A percentile compares a stretch with the other conserved stretches of the same genome.
phyloP scores from a whole-genome alignment of 1,284 basidiomycete species.

The Volvariella volvacea region DNA sequence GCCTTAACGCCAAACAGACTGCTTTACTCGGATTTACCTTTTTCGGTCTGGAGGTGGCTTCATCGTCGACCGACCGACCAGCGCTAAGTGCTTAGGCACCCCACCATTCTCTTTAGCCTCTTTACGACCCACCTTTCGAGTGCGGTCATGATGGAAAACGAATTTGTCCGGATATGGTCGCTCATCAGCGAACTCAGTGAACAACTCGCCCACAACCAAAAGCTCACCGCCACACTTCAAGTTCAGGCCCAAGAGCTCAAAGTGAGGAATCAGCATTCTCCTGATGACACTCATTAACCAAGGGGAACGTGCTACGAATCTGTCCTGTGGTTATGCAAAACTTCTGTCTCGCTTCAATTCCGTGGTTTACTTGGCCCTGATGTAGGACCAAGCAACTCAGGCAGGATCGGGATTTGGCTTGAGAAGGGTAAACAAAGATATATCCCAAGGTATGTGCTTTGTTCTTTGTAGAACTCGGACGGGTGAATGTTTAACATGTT shows the following conservation, averaged over 20 bases:
- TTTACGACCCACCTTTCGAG: not conserved
- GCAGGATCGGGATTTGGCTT: slow-evolving; percentile 76
- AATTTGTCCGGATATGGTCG: slow-evolving; percentile 71
- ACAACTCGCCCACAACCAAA: slow-evolving; percentile 83
- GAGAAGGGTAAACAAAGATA: slow-evolving; percentile 89
- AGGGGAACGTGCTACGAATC: too few relatives aligned
- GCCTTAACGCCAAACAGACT: too few relatives aligned
- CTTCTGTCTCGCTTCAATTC: slow-evolving; percentile 13
- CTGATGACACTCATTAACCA: not conserved
- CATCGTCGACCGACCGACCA: too few relatives aligned
- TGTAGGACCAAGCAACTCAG: slow-evolving; percentile 77
- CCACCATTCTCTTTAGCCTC: not conserved
- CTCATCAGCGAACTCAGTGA: slow-evolving; percentile 79
- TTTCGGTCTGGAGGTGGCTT: too few relatives aligned
- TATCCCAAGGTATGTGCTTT: slow-evolving; percentile 66
- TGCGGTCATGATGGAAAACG: slow-evolving; percentile 51
- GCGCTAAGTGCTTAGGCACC: too few relatives aligned
- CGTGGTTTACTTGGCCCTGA: too few relatives aligned
- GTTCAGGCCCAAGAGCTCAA: slow-evolving; percentile 75
- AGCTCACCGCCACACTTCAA: slow-evolving; percentile 69
- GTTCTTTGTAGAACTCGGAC: not conserved
- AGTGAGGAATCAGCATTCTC: slow-evolving; percentile 32
- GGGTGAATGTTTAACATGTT: slow-evolving; percentile 6
- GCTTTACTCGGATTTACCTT: too few relatives aligned
- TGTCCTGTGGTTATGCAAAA: slow-evolving; percentile 7